phyloP scores from a whole-genome alignment of 768 basidiomycete genomes.

The Lenzites betulinus region DNA sequence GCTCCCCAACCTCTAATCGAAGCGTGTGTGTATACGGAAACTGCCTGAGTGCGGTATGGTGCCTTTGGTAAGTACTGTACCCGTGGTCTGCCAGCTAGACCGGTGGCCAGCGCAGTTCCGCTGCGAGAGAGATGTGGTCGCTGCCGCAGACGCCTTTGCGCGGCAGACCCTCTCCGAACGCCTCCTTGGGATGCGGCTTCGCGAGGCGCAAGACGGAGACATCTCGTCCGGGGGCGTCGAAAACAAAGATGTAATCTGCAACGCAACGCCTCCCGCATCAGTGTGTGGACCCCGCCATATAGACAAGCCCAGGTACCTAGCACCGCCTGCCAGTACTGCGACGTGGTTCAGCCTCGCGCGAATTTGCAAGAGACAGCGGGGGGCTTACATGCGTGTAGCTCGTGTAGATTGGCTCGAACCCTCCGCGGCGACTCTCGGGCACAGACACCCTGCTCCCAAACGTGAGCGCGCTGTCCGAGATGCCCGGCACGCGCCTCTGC shows the following conservation, averaged over 20 bases:
- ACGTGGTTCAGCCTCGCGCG: not conserved
- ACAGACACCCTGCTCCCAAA: conserved; percentile 54
- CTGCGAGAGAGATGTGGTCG: conserved; percentile 83
- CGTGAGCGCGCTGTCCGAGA: conserved; percentile 34
- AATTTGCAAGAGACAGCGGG: not conserved
- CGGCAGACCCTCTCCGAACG: conserved; percentile 78
- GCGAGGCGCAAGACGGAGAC: conserved; percentile 56
- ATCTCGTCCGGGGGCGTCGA: conserved; percentile 43
- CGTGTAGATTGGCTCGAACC: conserved; percentile 81
- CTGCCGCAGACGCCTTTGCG: conserved; percentile 75
- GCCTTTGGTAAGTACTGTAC: too few species aligned
- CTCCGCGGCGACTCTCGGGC: conserved; percentile 48
- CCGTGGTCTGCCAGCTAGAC: not conserved
- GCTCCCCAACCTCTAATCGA: conserved; percentile 14
- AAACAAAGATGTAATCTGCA: conserved; percentile 88
- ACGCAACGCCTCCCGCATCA: conserved; percentile 3
- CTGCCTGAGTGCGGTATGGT: too few species aligned
- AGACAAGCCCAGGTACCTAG: conserved; percentile 52
- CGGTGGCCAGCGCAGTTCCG: conserved; percentile 49
- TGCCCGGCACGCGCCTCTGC: conserved; percentile 22
- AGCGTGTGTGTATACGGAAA: conserved; percentile 1
- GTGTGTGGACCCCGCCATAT: not conserved
- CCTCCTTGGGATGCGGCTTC: conserved; percentile 55
- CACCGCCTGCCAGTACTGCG: conserved; percentile 78
- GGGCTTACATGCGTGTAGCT: conserved; percentile 63